Evolutionary conservation across 1,139 yeast species (phyloP).

Genomic region (Hemisphaericaspora subhashii): DNA sequence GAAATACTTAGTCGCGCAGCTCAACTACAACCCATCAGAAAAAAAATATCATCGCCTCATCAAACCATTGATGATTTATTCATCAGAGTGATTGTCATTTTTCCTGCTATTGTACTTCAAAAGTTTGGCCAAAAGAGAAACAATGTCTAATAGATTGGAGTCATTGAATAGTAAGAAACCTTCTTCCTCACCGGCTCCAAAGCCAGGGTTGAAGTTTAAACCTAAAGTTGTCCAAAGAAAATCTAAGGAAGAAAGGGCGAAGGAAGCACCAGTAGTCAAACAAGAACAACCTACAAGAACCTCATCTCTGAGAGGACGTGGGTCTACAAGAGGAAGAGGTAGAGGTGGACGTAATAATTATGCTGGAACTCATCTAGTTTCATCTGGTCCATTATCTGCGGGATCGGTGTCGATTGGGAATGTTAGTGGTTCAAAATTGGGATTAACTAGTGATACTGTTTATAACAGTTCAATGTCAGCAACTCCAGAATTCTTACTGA

Average conservation of each 20-base stretch:
- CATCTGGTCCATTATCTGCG: conserved; percentile 71
- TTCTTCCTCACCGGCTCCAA: conserved; percentile 24
- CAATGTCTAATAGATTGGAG: conserved; percentile 47
- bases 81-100: no score
- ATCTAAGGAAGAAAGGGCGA: conserved; percentile 78
- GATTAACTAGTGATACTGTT: conserved; percentile 28
- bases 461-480: conserved; percentile 29
- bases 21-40: no score
- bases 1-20: no score
- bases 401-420: conserved; percentile 56
- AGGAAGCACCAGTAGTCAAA: conserved; percentile 61
- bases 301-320: conserved; percentile 27
- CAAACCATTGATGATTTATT: no score
- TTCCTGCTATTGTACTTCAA: no score
- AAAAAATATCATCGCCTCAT: no score
- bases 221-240: conserved; percentile 85
- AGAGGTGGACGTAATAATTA: conserved; percentile 46
- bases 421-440: conserved; percentile 27
- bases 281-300: conserved; percentile 26
- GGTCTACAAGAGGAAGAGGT: conserved; percentile 32
- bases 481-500: conserved; percentile 42
- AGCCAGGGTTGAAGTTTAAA: conserved; percentile 63
- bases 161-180: conserved; percentile 41
- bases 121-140: no score
- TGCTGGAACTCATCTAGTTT: conserved; percentile 66